Conservation (phyloP, 139 green algal genomes). For the Tetraselmis chui region DNA sequence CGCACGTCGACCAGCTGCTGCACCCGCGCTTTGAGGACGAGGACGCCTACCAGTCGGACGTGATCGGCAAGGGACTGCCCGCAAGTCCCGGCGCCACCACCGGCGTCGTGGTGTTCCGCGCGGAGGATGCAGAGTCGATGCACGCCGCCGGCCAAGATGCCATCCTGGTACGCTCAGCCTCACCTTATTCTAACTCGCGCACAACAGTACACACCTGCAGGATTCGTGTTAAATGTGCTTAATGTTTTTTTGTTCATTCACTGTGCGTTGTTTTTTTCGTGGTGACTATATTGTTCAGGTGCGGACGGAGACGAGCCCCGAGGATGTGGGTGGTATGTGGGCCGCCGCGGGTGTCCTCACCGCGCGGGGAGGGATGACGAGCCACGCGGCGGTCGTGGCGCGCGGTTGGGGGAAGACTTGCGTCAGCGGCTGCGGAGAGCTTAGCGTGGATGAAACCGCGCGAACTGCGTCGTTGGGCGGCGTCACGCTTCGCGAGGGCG, state of each 20-base stretch:
- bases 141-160: conserved; percentile 10
- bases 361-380: conserved; percentile 41
- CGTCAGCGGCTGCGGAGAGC: conserved; percentile 20
- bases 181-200: no score
- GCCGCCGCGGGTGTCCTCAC: conserved; percentile 37
- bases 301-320: conserved; percentile 34
- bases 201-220: no score
- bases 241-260: no score
- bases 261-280: no score
- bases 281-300: no score
- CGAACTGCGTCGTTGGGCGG: conserved; percentile 14
- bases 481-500: conserved; percentile 19
- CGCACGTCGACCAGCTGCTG: conserved; percentile 40
- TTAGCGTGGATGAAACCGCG: conserved; percentile 27
- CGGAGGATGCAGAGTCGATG: conserved; percentile 31
- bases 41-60: background rate
- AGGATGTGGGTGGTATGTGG: conserved; percentile 41
- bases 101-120: conserved; percentile 30
- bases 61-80: conserved; percentile 23
- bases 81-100: conserved; percentile 34
- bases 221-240: no score
- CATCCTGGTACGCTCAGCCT: no score
- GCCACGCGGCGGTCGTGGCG: conserved; percentile 42
- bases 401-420: conserved; percentile 44
- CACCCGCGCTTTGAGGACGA: conserved; percentile 4